Evolutionary conservation across 208 protist genomes (phyloP), one percentile per base, ranked within the genome.

Genomic region (Leishmania braziliensis): DNA sequence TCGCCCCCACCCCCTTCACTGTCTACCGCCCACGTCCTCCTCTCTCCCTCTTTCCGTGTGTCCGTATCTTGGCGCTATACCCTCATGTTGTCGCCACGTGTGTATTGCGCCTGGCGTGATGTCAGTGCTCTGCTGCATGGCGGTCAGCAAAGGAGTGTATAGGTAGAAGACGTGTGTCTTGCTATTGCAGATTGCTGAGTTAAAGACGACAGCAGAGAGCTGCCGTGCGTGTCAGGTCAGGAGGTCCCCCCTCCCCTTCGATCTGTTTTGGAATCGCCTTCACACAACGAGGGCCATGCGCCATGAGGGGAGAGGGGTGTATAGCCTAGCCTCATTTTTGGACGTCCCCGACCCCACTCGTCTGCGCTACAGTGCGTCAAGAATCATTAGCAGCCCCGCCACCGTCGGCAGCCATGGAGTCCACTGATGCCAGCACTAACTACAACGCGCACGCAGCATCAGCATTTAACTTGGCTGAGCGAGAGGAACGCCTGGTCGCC

Each of bases 401-500:
- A 50, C 26, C 5, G 69, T 50, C 46, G 26, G 39, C 51, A 43
- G 33, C n/a, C 29, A 76, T 76, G 71, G 26, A 76, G 51, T 6
- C 26, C 8, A 43, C 23, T 4, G 18, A 29, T 26, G 48, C 51
- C 46, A 23, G 23, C 43, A 33, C 69, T 16, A n/a, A 73, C 69
- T 3, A 29, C 69, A 36, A 54, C 33, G 33, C 69, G 36, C 20
- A 73, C 69, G 26, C 43, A 53, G 69, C 23, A 33, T 18, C 9
- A 16, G 9, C 12, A 20, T n/a, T 53, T 43, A 58, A 82, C 48
- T 53, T 20, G 16, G 18, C 72, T 20, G 48, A 66, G 36, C 62
- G n/a, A 63, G 70, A 80, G 23, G 20, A 56, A 43, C 51, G 9
- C 33, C 60, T 81, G 66, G 78, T 76, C 10, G 79, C 16, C 18